Percentiles rank a stretch among this genome's conserved stretches.
Conservation (phyloP, 441 rosid genomes). For the Arabidopsis lyrata region DNA sequence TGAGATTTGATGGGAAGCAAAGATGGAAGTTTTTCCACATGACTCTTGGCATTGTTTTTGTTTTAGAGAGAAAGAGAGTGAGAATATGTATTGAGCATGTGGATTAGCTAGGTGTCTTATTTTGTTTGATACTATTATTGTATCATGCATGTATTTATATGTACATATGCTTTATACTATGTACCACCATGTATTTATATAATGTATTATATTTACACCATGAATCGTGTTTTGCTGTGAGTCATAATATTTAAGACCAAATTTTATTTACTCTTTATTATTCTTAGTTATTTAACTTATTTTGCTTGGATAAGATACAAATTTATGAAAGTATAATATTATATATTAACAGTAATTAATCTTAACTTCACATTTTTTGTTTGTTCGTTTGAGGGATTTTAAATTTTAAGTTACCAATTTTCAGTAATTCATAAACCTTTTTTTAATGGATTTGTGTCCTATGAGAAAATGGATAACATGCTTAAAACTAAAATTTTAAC, state of each 20-base stretch:
- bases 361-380: neutral
- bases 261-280: neutral
- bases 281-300: neutral
- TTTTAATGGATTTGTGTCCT: too few relatives aligned
- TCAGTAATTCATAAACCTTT: too few relatives aligned
- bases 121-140: constrained; percentile 27
- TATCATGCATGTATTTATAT: constrained; percentile 18
- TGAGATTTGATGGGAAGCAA: constrained; percentile 53
- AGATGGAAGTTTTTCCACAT: constrained; percentile 69
- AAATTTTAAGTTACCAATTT: neutral
- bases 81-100: constrained; percentile 23
- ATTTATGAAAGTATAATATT: neutral
- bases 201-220: neutral
- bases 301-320: neutral
- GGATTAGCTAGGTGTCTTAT: constrained; percentile 34
- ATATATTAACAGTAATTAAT: neutral
- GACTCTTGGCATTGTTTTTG: constrained; percentile 52
- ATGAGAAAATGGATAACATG: too few relatives aligned
- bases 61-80: constrained; percentile 25
- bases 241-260: neutral
- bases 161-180: neutral
- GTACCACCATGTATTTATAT: constrained; percentile 8
- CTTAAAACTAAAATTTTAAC: neutral
- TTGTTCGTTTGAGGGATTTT: neutral
- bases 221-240: constrained; percentile 18